phyloP scores from a whole-genome alignment of 2,329 filamentous ascomycete genomes.

The Alternaria arbusti region DNA sequence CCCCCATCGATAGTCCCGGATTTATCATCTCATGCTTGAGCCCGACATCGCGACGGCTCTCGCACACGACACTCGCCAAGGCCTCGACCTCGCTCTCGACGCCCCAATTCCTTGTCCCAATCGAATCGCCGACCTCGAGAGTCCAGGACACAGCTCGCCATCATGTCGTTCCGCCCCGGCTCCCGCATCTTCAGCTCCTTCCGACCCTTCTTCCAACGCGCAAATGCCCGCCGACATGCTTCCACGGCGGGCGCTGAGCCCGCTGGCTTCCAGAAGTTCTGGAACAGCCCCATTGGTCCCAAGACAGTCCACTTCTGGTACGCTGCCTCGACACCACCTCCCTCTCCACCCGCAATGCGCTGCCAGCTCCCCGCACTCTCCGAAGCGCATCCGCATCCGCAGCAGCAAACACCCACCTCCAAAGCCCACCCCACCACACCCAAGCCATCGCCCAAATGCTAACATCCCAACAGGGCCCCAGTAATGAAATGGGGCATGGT shows the following conservation, averaged over 20 bases:
- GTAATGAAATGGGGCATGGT: conserved; percentile 96
- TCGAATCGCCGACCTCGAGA: neutral
- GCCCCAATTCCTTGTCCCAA: conserved; percentile 50
- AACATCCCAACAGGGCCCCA: conserved; percentile 70
- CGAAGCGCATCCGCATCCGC: conserved; percentile 7
- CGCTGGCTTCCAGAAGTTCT: conserved; percentile 72
- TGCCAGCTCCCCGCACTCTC: conserved; percentile 8
- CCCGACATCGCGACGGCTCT: conserved; percentile 22
- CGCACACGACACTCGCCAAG: conserved; percentile 1
- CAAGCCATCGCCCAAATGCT: neutral
- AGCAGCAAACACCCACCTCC: neutral
- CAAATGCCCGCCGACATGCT: conserved; percentile 68
- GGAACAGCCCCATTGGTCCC: conserved; percentile 57
- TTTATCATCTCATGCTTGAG: conserved; percentile 19
- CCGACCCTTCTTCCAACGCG: conserved; percentile 58
- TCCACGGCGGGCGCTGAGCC: conserved; percentile 65
- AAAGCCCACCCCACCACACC: neutral
- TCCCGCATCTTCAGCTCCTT: conserved; percentile 64
- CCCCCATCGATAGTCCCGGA: conserved; percentile 33
- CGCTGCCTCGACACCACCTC: conserved; percentile 24
- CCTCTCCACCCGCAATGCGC: neutral
- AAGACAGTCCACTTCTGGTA: conserved; percentile 98
- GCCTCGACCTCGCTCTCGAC: neutral
- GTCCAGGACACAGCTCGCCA: conserved; percentile 25
- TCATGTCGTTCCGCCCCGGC: conserved; percentile 64